A percentile compares a stretch with the other conserved stretches of the same genome.
Evolutionary conservation across 1,284 basidiomycete genomes (phyloP).

Genomic region (Ustilago sp.): DNA sequence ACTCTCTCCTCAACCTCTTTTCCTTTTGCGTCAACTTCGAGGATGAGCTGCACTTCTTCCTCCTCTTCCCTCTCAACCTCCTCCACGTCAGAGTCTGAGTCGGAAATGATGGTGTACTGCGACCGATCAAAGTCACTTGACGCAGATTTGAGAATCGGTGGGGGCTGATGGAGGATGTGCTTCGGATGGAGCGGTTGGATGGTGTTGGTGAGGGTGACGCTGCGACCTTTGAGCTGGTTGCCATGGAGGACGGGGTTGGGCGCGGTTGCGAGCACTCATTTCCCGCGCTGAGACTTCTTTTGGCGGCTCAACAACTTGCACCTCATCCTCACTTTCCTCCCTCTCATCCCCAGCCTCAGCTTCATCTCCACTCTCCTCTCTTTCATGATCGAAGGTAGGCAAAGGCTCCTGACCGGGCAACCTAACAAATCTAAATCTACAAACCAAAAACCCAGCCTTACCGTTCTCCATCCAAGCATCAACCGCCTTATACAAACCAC

Average conservation of each 20-base stretch:
- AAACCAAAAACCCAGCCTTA: constrained; percentile 40
- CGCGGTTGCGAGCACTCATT: not conserved
- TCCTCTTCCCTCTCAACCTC: constrained; percentile 6
- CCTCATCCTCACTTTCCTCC: constrained; percentile 2
- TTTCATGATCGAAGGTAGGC: constrained; percentile 34
- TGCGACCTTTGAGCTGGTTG: not conserved
- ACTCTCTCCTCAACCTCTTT: not conserved
- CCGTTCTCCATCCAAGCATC: constrained; percentile 49
- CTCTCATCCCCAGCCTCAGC: not conserved
- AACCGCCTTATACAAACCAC: constrained; percentile 82
- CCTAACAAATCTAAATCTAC: constrained; percentile 34
- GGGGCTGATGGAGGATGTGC: constrained; percentile 6
- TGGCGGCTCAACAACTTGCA: not conserved
- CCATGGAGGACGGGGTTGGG: not conserved
- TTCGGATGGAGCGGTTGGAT: constrained; percentile 9
- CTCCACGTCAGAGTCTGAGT: constrained; percentile 6
- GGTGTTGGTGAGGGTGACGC: not conserved
- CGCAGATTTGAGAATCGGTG: constrained; percentile 9
- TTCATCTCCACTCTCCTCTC: not conserved
- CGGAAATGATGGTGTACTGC: constrained; percentile 31
- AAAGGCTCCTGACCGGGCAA: constrained; percentile 29
- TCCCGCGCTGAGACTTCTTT: not conserved
- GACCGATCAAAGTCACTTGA: constrained; percentile 11
- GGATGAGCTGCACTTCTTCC: constrained; percentile 13
- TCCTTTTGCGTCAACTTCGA: not conserved